phyloP scores from a whole-genome alignment of 2,329 filamentous ascomycete species.

The Fusarium udum region DNA sequence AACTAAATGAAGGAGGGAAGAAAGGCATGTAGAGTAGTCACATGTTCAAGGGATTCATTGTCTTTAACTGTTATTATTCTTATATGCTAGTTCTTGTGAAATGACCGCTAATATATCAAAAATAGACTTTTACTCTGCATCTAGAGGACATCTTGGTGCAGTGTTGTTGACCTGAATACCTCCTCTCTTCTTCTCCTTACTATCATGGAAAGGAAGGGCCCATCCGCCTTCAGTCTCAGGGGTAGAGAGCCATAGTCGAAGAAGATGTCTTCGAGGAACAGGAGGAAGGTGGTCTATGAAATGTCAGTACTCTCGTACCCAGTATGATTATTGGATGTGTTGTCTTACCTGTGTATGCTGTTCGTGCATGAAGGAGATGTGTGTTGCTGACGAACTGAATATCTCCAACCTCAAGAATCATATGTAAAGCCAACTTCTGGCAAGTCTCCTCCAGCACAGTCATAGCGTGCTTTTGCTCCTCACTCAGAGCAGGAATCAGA shows the following conservation, averaged over 20 bases:
- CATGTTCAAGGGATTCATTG: background rate
- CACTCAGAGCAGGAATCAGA: constrained; percentile 75
- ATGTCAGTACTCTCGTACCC: background rate
- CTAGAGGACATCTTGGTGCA: constrained; percentile 76
- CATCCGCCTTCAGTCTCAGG: constrained; percentile 86
- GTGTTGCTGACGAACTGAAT: constrained; percentile 87
- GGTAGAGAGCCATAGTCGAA: constrained; percentile 85
- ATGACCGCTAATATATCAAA: constrained; percentile 11
- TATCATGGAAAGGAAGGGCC: constrained; percentile 84
- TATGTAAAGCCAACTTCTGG: constrained; percentile 77
- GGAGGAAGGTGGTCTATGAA: constrained; percentile 65
- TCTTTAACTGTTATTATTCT: background rate
- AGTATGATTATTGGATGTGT: fast-evolving
- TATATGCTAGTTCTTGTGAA: background rate
- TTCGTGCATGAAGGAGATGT: constrained; percentile 83
- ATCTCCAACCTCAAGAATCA: constrained; percentile 87
- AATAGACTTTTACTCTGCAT: constrained; percentile 71
- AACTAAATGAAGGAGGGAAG: fast-evolving
- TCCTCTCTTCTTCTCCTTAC: constrained; percentile 83
- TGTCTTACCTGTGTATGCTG: constrained; percentile 69
- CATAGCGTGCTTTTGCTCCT: constrained; percentile 75
- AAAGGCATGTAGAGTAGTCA: too few relatives aligned
- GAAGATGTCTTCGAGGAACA: constrained; percentile 77
- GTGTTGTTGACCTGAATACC: constrained; percentile 89
- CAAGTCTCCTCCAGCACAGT: constrained; percentile 73